Base-by-base conservation (phyloP, 2,329 filamentous ascomycete species). In the Exophiala oligosperma region DNA sequence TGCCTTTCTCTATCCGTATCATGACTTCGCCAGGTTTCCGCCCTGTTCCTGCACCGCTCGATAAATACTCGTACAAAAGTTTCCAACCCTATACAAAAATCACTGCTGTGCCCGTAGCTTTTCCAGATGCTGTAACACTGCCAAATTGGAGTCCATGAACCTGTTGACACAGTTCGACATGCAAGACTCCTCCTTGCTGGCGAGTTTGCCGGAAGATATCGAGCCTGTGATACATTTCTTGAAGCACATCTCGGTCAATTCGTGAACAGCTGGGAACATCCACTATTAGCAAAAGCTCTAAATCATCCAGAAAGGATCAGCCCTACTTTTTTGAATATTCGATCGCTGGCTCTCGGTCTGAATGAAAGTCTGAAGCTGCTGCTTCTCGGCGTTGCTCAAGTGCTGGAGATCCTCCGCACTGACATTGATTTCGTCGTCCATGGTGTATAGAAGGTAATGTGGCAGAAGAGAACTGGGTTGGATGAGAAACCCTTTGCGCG, bases 141-240 rank as follows among this genome's bases (percentile, higher is more conserved):
- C 79, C 65, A 90, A 77, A 76, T 93, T 94, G 63, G 92, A 84
- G 75, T 99, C 94, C 77, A 97, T 82, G 77, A 95, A 97, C 56
- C 94, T 83, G 69, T 96, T 90, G 56, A 97, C 92, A 71, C 94
- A 99, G 79, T 96, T 97, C 73, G 87, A 81, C 73, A 96, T 83
- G 74, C 94, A 99, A 7, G 80, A 77, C 78, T 94, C 88, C 78
- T 99, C 94, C 61, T 76, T 79, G 69, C 82, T 84, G 66, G 95
- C 91, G 66, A 99, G 79, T 68, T 85, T 84, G 28, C 85, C 84
- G 61, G 81, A 83, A 66, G 87, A 86, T 72, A 97, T 88, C 57
- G 81, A 81, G 54, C 85, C 80, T 7, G 89, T 88, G 61, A 97
- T 81, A 80, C 94, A 99, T 79, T 97, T 97, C 72, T 87, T 91